A percentile compares a stretch with the other conserved stretches of the same genome.
Evolutionary conservation across 2,329 filamentous ascomycete species (phyloP).

Genomic region (Fusarium cyanostomum): DNA sequence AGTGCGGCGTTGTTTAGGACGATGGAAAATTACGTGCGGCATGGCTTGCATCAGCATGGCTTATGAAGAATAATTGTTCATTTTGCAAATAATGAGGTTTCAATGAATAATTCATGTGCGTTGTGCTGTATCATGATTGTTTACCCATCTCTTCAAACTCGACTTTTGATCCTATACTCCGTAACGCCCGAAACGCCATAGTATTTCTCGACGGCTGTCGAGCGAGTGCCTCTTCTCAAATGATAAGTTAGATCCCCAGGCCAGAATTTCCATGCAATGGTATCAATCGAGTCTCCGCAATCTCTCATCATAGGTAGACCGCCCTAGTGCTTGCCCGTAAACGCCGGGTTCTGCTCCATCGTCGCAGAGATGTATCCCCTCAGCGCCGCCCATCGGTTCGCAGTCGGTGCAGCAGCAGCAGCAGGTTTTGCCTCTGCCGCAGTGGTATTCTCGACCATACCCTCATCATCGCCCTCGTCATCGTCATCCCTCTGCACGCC

Average conservation of each 20-base stretch:
- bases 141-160: background rate
- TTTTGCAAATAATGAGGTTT: background rate
- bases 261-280: background rate
- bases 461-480: slow-evolving; percentile 29
- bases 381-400: slow-evolving; percentile 80
- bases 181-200: slow-evolving; percentile 24
- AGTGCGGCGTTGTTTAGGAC: slow-evolving; percentile 35
- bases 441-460: slow-evolving; percentile 22
- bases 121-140: background rate
- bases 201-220: background rate
- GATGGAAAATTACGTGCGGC: slow-evolving; percentile 23
- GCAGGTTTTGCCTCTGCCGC: slow-evolving; percentile 20
- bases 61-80: slow-evolving; percentile 22
- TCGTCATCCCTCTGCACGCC: slow-evolving; percentile 12
- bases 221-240: background rate
- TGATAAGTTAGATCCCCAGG: background rate
- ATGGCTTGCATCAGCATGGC: slow-evolving; percentile 10
- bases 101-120: background rate
- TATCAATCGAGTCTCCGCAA: slow-evolving; percentile 6
- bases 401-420: slow-evolving; percentile 52
- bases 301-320: background rate
- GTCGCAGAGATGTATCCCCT: slow-evolving; percentile 85
- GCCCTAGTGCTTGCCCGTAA: slow-evolving; percentile 51
- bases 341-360: slow-evolving; percentile 88
- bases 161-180: slow-evolving; percentile 24